Evolutionary conservation across 1,139 yeast genomes (phyloP).

Genomic region (Schizosaccharomyces versatilis): DNA sequence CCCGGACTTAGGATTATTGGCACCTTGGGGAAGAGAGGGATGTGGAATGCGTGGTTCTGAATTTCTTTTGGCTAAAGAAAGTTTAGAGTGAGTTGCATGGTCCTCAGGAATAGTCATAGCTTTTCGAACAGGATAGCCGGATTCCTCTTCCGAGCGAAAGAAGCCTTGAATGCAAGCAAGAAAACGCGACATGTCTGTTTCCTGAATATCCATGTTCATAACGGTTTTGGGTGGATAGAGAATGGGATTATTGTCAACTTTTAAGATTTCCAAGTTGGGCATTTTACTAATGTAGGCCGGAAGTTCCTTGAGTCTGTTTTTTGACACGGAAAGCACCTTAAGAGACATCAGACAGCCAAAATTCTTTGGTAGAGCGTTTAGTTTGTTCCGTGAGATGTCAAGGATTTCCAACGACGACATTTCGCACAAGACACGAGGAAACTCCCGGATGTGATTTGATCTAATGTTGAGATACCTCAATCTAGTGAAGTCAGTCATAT

Average conservation of each 20-base stretch:
- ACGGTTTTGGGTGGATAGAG: constrained; percentile 27
- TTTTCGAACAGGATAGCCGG: no score
- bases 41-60: background rate
- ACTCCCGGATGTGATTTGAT: constrained; percentile 30
- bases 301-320: constrained; percentile 36
- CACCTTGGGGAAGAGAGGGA: background rate
- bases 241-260: constrained; percentile 48
- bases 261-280: constrained; percentile 36
- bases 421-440: constrained; percentile 30
- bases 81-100: no score
- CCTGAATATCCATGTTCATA: constrained; percentile 17
- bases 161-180: constrained; percentile 30
- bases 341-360: constrained; percentile 22
- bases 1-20: background rate
- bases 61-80: no score
- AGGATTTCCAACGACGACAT: constrained; percentile 36
- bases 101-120: no score
- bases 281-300: constrained; percentile 37
- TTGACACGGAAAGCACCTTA: constrained; percentile 36
- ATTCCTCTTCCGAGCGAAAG: constrained; percentile 3
- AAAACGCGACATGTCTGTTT: constrained; percentile 31
- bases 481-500: constrained; percentile 19
- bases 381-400: constrained; percentile 41
- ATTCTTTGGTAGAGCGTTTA: constrained; percentile 26
- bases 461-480: constrained; percentile 47